Conservation (phyloP, 257 asterid species). For the Nicotiana tomentosiformis region DNA sequence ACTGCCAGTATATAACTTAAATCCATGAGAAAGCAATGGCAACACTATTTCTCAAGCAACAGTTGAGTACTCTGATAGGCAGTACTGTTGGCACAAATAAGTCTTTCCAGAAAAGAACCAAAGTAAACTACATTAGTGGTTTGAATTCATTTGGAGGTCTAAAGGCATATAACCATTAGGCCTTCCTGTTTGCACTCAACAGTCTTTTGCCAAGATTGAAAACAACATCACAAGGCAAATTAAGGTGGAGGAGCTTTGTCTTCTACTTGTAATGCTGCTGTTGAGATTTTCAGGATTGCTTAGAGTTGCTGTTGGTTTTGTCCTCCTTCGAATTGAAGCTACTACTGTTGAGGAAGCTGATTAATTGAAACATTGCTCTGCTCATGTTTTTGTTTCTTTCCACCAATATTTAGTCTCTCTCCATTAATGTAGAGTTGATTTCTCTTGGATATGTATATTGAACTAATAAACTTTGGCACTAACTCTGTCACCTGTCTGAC, state of each 20-base stretch:
- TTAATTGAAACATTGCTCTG: constrained; percentile 30
- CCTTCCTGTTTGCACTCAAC: constrained; percentile 48
- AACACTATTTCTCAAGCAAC: constrained; percentile 30
- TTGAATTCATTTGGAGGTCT: constrained; percentile 72
- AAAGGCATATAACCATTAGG: constrained; percentile 68
- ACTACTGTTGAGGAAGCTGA: constrained; percentile 48
- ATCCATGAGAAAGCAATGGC: constrained; percentile 33
- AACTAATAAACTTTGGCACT: neutral
- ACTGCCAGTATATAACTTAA: no score
- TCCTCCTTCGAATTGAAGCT: constrained; percentile 72
- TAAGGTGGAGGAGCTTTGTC: constrained; percentile 33
- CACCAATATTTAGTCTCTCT: constrained; percentile 8
- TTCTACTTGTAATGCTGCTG: constrained; percentile 49
- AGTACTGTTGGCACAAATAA: constrained; percentile 27
- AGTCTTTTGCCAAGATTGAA: constrained; percentile 58
- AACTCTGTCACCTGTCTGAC: neutral
- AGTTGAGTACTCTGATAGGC: constrained; percentile 22
- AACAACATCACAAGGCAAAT: constrained; percentile 17
- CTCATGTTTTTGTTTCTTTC: constrained; percentile 12
- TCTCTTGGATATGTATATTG: constrained; percentile 24
- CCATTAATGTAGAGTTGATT: constrained; percentile 26
- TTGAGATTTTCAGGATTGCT: constrained; percentile 68
- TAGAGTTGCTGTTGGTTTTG: constrained; percentile 82
- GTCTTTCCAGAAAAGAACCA: constrained; percentile 24
- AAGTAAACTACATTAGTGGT: constrained; percentile 52